These are phyloP conservation scores for Tetratostichococcus sp. DNA, from an alignment of 139 green algal species.

Conservation along the genomic window DNA sequence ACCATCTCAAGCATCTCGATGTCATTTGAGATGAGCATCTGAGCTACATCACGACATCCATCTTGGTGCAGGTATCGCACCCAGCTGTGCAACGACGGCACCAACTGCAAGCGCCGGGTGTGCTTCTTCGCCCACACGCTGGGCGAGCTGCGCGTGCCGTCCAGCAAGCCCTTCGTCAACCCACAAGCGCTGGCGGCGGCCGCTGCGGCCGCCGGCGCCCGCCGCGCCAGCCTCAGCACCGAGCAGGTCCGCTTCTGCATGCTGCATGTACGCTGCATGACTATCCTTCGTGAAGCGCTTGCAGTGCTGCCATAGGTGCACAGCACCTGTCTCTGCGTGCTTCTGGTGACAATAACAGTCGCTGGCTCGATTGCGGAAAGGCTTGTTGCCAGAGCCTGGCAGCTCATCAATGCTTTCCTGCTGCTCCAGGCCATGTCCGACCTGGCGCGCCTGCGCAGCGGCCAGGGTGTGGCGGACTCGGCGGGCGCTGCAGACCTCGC, in stretches of 20 bases:
- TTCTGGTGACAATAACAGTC: too few relatives aligned
- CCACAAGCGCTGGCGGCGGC: constrained; percentile 39
- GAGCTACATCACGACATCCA: too few relatives aligned
- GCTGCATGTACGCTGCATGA: neutral
- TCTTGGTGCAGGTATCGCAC: constrained; percentile 66
- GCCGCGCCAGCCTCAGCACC: neutral
- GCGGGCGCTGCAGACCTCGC: neutral
- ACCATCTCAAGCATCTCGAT: too few relatives aligned
- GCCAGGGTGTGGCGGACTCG: neutral
- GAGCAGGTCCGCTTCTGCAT: neutral
- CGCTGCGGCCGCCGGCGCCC: constrained; percentile 16
- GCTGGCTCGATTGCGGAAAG: too few relatives aligned
- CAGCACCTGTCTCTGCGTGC: too few relatives aligned
- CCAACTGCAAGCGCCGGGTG: constrained; percentile 66
- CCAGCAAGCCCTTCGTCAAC: constrained; percentile 48
- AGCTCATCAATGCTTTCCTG: neutral
- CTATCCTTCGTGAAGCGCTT: too few relatives aligned
- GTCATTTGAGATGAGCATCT: too few relatives aligned
- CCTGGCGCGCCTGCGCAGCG: neutral
- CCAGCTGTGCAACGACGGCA: constrained; percentile 89
- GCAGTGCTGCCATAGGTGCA: too few relatives aligned
- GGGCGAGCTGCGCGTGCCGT: constrained; percentile 70
- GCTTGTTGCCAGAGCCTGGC: too few relatives aligned
- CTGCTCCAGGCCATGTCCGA: neutral
- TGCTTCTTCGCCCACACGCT: constrained; percentile 94